Conservation (phyloP, 306 rosid genomes). For the Psophocarpus tetragonolobus region DNA sequence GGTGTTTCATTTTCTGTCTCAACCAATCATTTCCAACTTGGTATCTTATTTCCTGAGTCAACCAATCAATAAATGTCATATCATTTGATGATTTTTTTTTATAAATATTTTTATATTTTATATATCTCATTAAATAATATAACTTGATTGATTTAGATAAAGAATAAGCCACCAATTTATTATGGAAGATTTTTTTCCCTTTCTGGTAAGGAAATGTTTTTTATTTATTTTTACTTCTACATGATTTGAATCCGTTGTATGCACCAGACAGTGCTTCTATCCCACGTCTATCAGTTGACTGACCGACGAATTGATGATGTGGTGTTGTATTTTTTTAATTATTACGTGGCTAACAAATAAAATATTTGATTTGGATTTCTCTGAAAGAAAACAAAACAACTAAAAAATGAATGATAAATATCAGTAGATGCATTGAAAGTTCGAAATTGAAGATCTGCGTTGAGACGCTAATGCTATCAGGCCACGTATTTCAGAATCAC, state of each 20-base stretch:
- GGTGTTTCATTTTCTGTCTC: too few species aligned
- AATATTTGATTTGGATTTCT: background rate
- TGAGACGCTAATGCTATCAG: background rate
- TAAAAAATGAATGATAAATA: constrained; percentile 6
- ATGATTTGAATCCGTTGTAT: background rate
- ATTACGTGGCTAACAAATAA: background rate
- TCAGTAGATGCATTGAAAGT: too few species aligned
- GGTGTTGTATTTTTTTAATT: background rate
- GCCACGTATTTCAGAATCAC: constrained; percentile 1
- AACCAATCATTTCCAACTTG: too few species aligned
- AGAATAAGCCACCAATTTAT: too few species aligned
- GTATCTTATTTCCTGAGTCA: too few species aligned
- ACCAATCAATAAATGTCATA: too few species aligned
- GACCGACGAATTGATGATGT: background rate
- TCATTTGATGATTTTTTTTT: too few species aligned
- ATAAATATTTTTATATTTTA: too few species aligned
- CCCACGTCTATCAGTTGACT: background rate
- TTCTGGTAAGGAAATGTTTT: background rate
- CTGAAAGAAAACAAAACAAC: background rate
- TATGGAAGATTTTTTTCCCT: too few species aligned
- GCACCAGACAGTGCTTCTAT: background rate
- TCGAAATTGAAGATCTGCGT: background rate
- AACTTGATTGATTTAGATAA: too few species aligned
- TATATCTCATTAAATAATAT: too few species aligned
- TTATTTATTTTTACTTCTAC: background rate